Percentiles rank a stretch among this genome's conserved stretches.
Conservation (phyloP, 768 basidiomycete genomes). For the Pleurotus tuber-regium region DNA sequence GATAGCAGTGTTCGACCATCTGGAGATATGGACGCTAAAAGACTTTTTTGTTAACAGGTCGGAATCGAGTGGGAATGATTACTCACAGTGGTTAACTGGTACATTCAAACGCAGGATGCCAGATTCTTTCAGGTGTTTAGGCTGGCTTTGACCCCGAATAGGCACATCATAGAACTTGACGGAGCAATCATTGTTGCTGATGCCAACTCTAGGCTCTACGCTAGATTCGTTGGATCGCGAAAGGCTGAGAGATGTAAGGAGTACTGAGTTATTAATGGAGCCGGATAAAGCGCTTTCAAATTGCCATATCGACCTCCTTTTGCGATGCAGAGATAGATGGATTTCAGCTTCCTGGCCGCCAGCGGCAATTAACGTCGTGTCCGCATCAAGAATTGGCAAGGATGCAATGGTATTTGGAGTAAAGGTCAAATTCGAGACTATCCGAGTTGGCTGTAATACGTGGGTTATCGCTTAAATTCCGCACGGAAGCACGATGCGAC, state of each 20-base stretch:
- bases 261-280: conserved; percentile 83
- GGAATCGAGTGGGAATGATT: conserved; percentile 3
- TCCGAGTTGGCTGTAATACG: conserved; percentile 32
- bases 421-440: conserved; percentile 48
- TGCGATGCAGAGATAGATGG: conserved; percentile 48
- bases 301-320: conserved; percentile 41
- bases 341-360: conserved; percentile 69
- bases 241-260: conserved; percentile 60
- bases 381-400: conserved; percentile 39
- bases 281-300: conserved; percentile 51
- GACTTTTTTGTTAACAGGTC: conserved; percentile 12
- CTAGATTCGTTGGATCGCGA: conserved; percentile 60
- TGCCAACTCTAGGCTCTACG: conserved; percentile 71
- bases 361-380: conserved; percentile 53
- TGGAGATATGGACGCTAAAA: conserved; percentile 81
- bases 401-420: conserved; percentile 55
- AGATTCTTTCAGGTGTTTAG: conserved; percentile 43
- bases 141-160: conserved; percentile 41
- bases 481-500: conserved; percentile 22
- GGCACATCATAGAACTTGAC: conserved; percentile 81
- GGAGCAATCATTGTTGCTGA: conserved; percentile 84
- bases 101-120: conserved; percentile 61
- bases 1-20: conserved; percentile 85
- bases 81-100: conserved; percentile 80
- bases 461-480: conserved; percentile 8